Evolutionary conservation across 2,329 filamentous ascomycete species (phyloP).

Genomic region (Coleophoma cylindrospora): DNA sequence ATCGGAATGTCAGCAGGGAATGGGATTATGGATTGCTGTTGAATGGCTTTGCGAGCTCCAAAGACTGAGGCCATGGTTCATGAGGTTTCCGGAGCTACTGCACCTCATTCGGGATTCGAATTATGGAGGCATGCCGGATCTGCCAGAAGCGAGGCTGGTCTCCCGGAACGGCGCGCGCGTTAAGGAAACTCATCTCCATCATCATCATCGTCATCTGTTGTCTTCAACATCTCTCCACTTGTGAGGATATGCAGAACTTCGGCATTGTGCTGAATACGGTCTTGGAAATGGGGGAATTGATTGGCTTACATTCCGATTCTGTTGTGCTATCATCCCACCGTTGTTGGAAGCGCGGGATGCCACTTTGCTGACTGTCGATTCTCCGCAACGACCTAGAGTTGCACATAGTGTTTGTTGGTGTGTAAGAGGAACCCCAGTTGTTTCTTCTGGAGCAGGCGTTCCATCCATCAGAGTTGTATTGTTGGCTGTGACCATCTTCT

Average conservation of each 20-base stretch:
- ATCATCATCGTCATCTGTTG: too few relatives aligned
- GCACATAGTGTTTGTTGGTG: neutral
- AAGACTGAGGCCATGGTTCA: slow-evolving; percentile 1
- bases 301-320: too few relatives aligned
- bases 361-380: neutral
- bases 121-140: neutral
- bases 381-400: neutral
- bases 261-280: too few relatives aligned
- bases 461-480: neutral
- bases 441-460: neutral
- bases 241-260: too few relatives aligned
- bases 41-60: neutral
- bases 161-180: too few relatives aligned
- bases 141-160: neutral
- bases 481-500: neutral
- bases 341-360: neutral
- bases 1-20: neutral
- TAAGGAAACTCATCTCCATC: too few relatives aligned
- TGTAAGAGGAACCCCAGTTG: neutral
- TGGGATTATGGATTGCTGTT: neutral
- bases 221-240: too few relatives aligned
- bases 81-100: neutral
- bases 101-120: neutral
- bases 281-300: too few relatives aligned
- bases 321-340: too few relatives aligned